Evolutionary conservation across 495 filamentous ascomycete species (phyloP).

Genomic region (Xylaria grammica): DNA sequence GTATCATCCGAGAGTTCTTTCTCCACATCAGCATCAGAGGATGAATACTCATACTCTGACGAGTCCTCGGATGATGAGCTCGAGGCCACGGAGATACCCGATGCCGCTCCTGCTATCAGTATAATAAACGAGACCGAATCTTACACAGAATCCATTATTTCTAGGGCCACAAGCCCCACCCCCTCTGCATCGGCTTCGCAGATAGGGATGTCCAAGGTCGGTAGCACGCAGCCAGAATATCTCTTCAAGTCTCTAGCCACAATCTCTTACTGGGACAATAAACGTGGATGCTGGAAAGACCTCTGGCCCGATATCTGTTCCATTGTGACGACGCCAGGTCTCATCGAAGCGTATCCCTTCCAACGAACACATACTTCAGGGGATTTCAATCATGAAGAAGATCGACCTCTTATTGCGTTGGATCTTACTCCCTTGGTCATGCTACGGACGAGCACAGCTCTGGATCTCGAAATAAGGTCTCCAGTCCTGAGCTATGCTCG

Average conservation of each 20-base stretch:
- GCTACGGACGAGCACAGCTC: constrained; percentile 83
- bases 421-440: constrained; percentile 88
- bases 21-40: constrained; percentile 51
- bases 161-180: constrained; percentile 59
- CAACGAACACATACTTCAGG: constrained; percentile 48
- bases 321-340: constrained; percentile 80
- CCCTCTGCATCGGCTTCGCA: constrained; percentile 82
- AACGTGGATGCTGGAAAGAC: constrained; percentile 77
- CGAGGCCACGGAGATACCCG: constrained; percentile 56
- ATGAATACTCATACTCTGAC: constrained; percentile 49
- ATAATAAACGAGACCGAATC: constrained; percentile 40
- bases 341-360: constrained; percentile 82
- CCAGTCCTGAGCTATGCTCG: constrained; percentile 61
- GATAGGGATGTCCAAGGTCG: constrained; percentile 57
- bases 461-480: constrained; percentile 93
- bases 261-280: constrained; percentile 85
- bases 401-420: constrained; percentile 72
- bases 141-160: constrained; percentile 38
- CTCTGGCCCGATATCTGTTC: constrained; percentile 76
- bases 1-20: constrained; percentile 54
- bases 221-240: constrained; percentile 52
- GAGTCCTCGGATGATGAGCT: constrained; percentile 57
- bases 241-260: constrained; percentile 69
- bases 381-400: constrained; percentile 34
- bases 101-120: constrained; percentile 55